phyloP scores from a whole-genome alignment of 2,329 filamentous ascomycete genomes.

The Boeremia exigua region DNA sequence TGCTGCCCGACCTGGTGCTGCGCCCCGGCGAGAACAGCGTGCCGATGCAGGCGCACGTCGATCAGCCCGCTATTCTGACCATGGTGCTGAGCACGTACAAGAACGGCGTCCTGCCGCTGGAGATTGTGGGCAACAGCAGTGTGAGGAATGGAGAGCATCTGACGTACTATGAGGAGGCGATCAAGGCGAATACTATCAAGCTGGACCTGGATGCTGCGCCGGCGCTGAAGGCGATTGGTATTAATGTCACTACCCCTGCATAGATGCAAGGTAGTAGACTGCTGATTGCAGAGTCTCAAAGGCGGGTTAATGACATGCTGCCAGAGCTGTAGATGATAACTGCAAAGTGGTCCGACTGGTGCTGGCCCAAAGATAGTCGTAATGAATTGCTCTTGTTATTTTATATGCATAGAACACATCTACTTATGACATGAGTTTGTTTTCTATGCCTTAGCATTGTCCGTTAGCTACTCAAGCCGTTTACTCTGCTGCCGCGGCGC shows the following conservation, averaged over 20 bases:
- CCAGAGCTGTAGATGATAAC: too few species aligned
- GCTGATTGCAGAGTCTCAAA: too few species aligned
- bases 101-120: conserved; percentile 61
- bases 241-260: conserved; percentile 28
- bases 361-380: too few species aligned
- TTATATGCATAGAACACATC: too few species aligned
- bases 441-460: too few species aligned
- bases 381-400: too few species aligned
- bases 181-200: conserved; percentile 59
- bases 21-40: conserved; percentile 64
- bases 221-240: conserved; percentile 34
- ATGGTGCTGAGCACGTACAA: conserved; percentile 58
- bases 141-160: conserved; percentile 60
- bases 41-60: conserved; percentile 61
- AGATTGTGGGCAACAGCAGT: conserved; percentile 61
- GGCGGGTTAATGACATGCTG: too few species aligned
- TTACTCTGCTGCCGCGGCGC: too few species aligned
- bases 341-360: too few species aligned
- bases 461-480: too few species aligned
- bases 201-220: conserved; percentile 56
- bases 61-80: conserved; percentile 58
- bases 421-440: too few species aligned
- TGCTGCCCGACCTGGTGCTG: conserved; percentile 65
- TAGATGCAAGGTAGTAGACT: background rate
- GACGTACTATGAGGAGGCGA: conserved; percentile 63